Percentiles rank a stretch among this genome's conserved stretches.
phyloP scores from a whole-genome alignment of 73 alveolate species.

The Diophrys sp. region DNA sequence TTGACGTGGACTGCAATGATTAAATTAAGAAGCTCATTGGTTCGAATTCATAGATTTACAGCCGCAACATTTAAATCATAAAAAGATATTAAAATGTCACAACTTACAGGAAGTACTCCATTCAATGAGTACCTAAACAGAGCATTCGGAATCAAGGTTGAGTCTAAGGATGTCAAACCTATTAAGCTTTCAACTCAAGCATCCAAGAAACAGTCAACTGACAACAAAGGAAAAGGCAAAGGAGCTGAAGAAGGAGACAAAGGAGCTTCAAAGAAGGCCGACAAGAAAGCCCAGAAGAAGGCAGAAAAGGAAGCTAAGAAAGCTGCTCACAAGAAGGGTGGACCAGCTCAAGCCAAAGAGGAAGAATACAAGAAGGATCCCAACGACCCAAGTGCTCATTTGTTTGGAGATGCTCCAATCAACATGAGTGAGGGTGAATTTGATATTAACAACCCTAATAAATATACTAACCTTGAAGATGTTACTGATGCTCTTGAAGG shows the following conservation, averaged over 20 bases:
- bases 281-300: conserved; percentile 25
- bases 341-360: conserved; percentile 45
- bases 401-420: conserved; percentile 45
- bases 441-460: conserved; percentile 37
- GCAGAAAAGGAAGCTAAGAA: conserved; percentile 50
- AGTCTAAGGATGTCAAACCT: background rate
- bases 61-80: background rate
- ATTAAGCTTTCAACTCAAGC: conserved; percentile 1
- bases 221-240: background rate
- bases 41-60: background rate
- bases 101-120: background rate
- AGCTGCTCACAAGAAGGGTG: conserved; percentile 36
- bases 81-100: background rate
- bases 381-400: conserved; percentile 47
- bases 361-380: conserved; percentile 55
- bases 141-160: background rate
- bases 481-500: conserved; percentile 69
- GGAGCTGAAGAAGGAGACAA: conserved; percentile 13
- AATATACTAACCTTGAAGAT: conserved; percentile 20
- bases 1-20: background rate
- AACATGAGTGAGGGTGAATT: conserved; percentile 13
- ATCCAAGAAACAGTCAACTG: background rate
- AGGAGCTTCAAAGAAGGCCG: conserved; percentile 11
- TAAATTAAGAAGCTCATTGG: background rate
- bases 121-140: background rate